Evolutionary conservation across 2,329 filamentous ascomycete species (phyloP), one percentile per base, ranked within the genome.

Genomic region (Calycina herbarum): DNA sequence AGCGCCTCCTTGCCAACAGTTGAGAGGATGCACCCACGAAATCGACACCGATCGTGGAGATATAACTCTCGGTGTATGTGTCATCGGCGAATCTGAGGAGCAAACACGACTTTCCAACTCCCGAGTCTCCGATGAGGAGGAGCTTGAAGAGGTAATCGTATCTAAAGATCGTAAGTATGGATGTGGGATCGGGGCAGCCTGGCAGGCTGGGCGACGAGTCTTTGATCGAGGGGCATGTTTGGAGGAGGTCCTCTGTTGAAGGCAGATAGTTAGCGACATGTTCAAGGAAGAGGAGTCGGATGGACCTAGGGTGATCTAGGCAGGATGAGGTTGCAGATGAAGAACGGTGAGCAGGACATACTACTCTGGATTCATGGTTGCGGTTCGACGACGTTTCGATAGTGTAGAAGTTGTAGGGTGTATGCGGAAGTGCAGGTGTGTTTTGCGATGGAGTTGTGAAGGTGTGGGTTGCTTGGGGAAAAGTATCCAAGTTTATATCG

Each of bases 61-160:
- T 99, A 85, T 98, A 99, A 80, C 92, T 96, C 85, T 98, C 95
- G 68, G 95, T 99, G 85, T 98, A 99, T 80, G 95, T 98, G 78
- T 97, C 94, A 79, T 97, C 95, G 78, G 95, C 95, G 78, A 99
- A 99, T 84, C 95, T 93, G 79, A 99, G 86, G 74, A 99, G 86
- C 83, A 99, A 81, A 83, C 95, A 99, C 78, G 95, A 99, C 90
- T 99, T 99, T 90, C 95, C 95, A 78, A 99, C 95, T 89, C 95
- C 95, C 80, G 95, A 99, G 81, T 99, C 95, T 82, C 95, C 95
- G 89, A 99, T 99, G 85, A 99, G 94, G 82, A 99, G 92, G 73
- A 99, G 93, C 89, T 99, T 99, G 89, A 99, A 99, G 78, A 99
- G 93, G 82, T 99, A 99, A 81, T 99, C 95, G 91, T 99, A 99